These are phyloP conservation scores for Phyllosticta citriasiana DNA, from an alignment of 2,329 filamentous ascomycete genomes.

Conservation along the genomic window DNA sequence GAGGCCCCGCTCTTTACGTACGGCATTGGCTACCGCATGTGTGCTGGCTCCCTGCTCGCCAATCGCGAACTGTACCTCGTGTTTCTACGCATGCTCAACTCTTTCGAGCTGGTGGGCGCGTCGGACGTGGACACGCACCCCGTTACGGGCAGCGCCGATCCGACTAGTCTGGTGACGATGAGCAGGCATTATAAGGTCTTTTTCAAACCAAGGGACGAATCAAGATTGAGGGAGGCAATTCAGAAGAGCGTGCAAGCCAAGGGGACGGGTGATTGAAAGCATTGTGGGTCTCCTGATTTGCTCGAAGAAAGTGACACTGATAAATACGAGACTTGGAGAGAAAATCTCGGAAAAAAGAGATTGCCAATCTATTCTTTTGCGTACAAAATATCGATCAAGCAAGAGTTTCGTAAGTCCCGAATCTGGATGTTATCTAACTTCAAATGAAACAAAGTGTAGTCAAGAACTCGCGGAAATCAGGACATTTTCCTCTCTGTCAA, in stretches of 20 bases:
- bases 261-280: constrained; percentile 6
- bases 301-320: too few relatives aligned
- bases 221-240: constrained; percentile 35
- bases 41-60: constrained; percentile 51
- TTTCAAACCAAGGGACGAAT: constrained; percentile 46
- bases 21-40: constrained; percentile 59
- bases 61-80: constrained; percentile 57
- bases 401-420: too few relatives aligned
- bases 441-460: too few relatives aligned
- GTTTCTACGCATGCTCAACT: constrained; percentile 52
- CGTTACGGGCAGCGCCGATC: constrained; percentile 49
- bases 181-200: constrained; percentile 47
- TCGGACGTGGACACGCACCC: constrained; percentile 48
- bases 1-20: constrained; percentile 57
- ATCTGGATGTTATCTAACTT: too few relatives aligned
- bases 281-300: too few relatives aligned
- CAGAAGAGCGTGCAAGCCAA: neutral
- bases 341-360: too few relatives aligned
- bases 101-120: constrained; percentile 48
- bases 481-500: too few relatives aligned
- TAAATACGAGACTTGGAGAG: too few relatives aligned
- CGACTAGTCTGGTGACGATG: constrained; percentile 52
- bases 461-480: too few relatives aligned
- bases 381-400: too few relatives aligned
- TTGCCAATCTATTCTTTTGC: too few relatives aligned